Percentiles rank a stretch among this genome's conserved stretches.
Conservation (phyloP, 306 rosid species). For the Gynostemma pentaphyllum region DNA sequence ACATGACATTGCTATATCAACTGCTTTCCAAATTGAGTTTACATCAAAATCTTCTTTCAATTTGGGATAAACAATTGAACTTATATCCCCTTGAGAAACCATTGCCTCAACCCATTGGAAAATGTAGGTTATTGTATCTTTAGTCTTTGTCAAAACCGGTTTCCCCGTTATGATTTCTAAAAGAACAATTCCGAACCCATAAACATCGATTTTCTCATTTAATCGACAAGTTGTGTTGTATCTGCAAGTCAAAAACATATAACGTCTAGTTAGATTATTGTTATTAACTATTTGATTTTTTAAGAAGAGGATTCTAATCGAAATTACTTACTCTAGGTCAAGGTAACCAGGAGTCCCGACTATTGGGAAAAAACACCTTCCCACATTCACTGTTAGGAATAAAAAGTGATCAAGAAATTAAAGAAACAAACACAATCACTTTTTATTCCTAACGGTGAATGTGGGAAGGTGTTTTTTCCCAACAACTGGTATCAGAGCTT, state of each 20-base stretch:
- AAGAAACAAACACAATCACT: no score
- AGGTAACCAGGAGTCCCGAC: conserved; percentile 18
- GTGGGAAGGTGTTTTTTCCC: no score
- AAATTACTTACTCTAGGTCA: conserved; percentile 11
- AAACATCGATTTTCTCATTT: conserved; percentile 10
- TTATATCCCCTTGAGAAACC: conserved; percentile 12
- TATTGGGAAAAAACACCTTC: no score
- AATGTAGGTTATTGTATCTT: conserved; percentile 4
- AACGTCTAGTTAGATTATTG: background rate
- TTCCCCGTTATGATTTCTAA: conserved; percentile 11
- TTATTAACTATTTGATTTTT: background rate
- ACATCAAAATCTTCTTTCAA: background rate
- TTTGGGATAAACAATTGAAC: background rate
- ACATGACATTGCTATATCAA: conserved; percentile 9
- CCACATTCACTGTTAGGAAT: no score
- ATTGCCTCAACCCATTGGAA: conserved; percentile 10
- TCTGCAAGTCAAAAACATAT: background rate
- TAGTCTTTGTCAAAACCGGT: conserved; percentile 9
- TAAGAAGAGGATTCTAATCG: background rate
- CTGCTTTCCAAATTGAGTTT: conserved; percentile 15
- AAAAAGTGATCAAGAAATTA: no score
- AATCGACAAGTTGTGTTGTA: conserved; percentile 6
- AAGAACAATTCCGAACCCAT: conserved; percentile 12
- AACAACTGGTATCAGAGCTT: no score
- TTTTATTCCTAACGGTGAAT: no score